A percentile compares a stretch with the other conserved stretches of the same genome.
phyloP scores from a whole-genome alignment of 108 stramenopile species.

The Cylindrotheca closterium region DNA sequence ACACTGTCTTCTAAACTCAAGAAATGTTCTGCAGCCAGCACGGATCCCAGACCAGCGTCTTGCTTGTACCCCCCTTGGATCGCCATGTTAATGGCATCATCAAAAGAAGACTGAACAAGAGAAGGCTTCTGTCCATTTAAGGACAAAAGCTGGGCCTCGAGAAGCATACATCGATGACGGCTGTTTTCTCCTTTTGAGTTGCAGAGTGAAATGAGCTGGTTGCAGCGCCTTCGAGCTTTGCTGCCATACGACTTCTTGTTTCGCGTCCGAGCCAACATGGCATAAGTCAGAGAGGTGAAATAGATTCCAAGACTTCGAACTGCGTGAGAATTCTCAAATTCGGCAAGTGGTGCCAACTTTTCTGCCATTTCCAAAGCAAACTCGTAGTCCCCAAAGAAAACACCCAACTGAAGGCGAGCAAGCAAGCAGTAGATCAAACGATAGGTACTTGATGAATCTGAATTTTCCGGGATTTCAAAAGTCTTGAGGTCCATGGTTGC shows the following conservation, averaged over 20 bases:
- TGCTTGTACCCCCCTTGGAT: slow-evolving; percentile 2
- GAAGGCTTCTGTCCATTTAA: not conserved
- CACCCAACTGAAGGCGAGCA: slow-evolving; percentile 1
- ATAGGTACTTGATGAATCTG: slow-evolving; percentile 4
- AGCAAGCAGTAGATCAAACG: slow-evolving; percentile 2
- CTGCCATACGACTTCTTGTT: not conserved
- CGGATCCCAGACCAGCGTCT: slow-evolving; percentile 9
- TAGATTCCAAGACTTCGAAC: not conserved
- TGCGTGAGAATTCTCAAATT: slow-evolving; percentile 7
- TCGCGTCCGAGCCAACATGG: not conserved
- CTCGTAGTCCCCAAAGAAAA: slow-evolving; percentile 9
- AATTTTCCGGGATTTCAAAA: not conserved
- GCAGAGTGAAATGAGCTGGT: slow-evolving; percentile 3
- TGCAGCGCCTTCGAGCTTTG: not conserved
- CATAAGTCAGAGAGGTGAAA: slow-evolving; percentile 4
- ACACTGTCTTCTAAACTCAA: not conserved
- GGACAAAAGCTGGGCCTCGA: slow-evolving; percentile 8
- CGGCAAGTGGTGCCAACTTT: not conserved
- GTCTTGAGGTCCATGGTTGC: not conserved
- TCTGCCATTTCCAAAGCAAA: not conserved
- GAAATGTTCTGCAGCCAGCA: slow-evolving; percentile 9
- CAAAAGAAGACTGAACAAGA: not conserved
- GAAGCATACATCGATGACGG: slow-evolving; percentile 8
- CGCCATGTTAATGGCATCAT: slow-evolving; percentile 4
- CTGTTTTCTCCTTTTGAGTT: slow-evolving; percentile 9